Percentiles rank a stretch among this genome's conserved stretches.
phyloP scores from a whole-genome alignment of 768 basidiomycete genomes.

The Panaeolus papilionaceus region DNA sequence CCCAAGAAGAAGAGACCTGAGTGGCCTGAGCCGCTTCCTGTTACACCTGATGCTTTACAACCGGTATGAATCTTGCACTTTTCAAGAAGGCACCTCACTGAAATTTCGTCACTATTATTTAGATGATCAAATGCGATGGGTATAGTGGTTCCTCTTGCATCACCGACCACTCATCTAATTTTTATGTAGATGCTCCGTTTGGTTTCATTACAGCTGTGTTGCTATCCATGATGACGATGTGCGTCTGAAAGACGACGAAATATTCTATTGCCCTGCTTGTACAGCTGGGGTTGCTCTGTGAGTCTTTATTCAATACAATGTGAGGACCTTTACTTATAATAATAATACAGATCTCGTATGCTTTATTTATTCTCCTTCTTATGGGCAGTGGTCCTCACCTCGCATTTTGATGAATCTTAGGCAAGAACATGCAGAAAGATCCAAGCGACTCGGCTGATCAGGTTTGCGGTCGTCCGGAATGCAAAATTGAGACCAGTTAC shows the following conservation, averaged over 20 bases:
- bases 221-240: neutral
- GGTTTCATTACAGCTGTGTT: conserved; percentile 1
- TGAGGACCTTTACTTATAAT: neutral
- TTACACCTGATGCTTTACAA: neutral
- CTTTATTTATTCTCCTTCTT: neutral
- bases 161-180: neutral
- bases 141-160: neutral
- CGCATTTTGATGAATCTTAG: neutral
- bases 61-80: neutral
- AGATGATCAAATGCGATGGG: conserved; percentile 13
- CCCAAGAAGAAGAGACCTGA: neutral
- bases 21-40: neutral
- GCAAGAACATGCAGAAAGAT: neutral
- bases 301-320: neutral
- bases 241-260: neutral
- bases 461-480: conserved; percentile 1
- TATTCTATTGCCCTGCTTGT: conserved; percentile 3
- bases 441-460: neutral
- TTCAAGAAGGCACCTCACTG: neutral
- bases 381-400: neutral
- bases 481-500: neutral
- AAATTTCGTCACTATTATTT: neutral
- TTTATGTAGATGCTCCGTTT: neutral
- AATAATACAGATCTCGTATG: neutral
- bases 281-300: neutral